phyloP scores from a whole-genome alignment of 176 grass and related monocot species.

The Hordeum marinum region DNA sequence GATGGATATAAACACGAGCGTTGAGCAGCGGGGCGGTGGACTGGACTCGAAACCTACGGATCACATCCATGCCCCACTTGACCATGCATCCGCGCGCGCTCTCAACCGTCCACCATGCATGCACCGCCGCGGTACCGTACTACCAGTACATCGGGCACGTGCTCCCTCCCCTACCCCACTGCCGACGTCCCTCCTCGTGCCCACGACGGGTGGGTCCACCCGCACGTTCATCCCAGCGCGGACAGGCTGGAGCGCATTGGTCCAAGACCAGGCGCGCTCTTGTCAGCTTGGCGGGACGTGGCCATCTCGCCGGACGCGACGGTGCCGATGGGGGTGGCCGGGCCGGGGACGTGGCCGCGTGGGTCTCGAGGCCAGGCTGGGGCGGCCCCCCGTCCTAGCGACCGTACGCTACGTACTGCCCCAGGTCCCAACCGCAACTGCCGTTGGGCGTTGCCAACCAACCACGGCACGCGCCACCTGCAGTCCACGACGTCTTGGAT shows the following conservation, averaged over 20 bases:
- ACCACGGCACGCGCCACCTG: no score
- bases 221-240: not conserved
- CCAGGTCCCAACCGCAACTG: no score
- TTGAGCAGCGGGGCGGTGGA: no score
- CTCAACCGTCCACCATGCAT: not conserved
- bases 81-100: not conserved
- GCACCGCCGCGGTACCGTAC: not conserved
- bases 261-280: no score
- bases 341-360: no score
- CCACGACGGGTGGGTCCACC: slow-evolving; percentile 13
- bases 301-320: no score
- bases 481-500: no score
- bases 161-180: not conserved
- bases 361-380: slow-evolving; percentile 14
- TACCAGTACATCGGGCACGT: slow-evolving; percentile 27
- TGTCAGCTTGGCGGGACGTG: no score
- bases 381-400: slow-evolving; percentile 29
- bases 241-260: slow-evolving; percentile 46
- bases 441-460: no score
- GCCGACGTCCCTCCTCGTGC: not conserved
- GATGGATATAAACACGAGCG: no score
- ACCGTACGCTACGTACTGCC: not conserved
- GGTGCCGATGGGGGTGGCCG: no score
- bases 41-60: no score
- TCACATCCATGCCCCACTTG: not conserved